These are phyloP conservation scores for Cladosporium colombiae DNA, from an alignment of 2,329 filamentous ascomycete genomes.

Conservation along the genomic window DNA sequence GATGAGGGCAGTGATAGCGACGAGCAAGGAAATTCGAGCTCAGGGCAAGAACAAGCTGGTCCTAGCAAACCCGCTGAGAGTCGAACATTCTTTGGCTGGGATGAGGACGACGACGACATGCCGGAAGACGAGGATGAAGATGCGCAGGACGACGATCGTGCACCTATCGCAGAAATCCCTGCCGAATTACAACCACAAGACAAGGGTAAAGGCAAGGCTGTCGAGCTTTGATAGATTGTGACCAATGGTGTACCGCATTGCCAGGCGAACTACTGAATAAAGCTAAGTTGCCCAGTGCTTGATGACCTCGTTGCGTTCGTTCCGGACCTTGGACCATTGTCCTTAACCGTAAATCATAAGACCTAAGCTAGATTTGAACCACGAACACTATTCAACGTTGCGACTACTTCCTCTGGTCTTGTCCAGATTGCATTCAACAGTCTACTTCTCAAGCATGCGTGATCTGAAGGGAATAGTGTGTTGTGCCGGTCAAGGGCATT, in stretches of 20 bases:
- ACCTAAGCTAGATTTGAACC: too few species aligned
- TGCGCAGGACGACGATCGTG: slow-evolving; percentile 22
- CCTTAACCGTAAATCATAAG: too few species aligned
- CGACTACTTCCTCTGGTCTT: too few species aligned
- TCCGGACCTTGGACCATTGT: too few species aligned
- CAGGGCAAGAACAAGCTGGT: slow-evolving; percentile 32
- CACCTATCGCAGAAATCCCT: neutral
- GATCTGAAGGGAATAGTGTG: too few species aligned
- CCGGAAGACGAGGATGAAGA: slow-evolving; percentile 51
- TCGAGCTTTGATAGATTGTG: neutral
- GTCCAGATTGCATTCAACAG: too few species aligned
- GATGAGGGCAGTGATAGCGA: slow-evolving; percentile 38
- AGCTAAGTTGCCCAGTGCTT: too few species aligned
- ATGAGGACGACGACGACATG: slow-evolving; percentile 61
- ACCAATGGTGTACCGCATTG: neutral
- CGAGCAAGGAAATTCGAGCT: slow-evolving; percentile 34
- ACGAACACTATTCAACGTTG: too few species aligned
- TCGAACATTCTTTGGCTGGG: slow-evolving; percentile 71
- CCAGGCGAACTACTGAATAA: too few species aligned
- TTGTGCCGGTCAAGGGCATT: too few species aligned
- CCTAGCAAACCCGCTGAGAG: slow-evolving; percentile 41
- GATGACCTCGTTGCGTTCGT: too few species aligned
- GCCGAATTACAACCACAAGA: slow-evolving; percentile 37
- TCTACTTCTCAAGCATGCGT: too few species aligned
- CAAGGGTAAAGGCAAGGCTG: slow-evolving; percentile 45